A percentile compares a stretch with the other conserved stretches of the same genome.
Conservation (phyloP, 257 asterid species). For the Primulina huaijiensis region DNA sequence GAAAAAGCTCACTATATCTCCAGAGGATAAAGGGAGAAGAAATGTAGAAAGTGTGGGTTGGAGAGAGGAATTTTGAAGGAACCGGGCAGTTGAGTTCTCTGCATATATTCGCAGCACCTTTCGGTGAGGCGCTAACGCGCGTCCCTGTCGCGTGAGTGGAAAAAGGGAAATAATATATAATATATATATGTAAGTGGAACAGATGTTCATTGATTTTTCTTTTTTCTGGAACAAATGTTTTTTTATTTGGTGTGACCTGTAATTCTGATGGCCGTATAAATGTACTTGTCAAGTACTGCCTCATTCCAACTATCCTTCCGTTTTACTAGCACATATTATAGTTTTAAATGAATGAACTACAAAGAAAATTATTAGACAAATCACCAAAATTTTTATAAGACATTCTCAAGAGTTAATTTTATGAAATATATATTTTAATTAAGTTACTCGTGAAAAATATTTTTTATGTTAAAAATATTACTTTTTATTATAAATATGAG, state of each 20-base stretch:
- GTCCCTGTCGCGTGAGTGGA: not conserved
- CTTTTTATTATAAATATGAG: too few relatives aligned
- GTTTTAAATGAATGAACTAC: too few relatives aligned
- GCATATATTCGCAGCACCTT: not conserved
- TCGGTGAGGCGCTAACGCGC: not conserved
- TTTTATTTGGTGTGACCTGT: not conserved
- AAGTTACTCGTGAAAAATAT: too few relatives aligned
- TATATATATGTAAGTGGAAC: not conserved
- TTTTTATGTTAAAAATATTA: too few relatives aligned
- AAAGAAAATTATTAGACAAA: too few relatives aligned
- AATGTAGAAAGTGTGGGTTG: not conserved
- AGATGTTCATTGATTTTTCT: not conserved
- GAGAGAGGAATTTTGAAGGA: not conserved
- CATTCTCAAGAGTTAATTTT: too few relatives aligned
- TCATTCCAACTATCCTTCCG: too few relatives aligned
- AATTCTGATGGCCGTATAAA: not conserved
- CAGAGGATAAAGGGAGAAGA: not conserved
- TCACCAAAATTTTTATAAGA: too few relatives aligned
- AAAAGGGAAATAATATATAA: not conserved
- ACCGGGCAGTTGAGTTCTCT: not conserved
- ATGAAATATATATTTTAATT: too few relatives aligned
- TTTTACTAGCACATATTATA: too few relatives aligned
- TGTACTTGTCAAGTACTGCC: not conserved
- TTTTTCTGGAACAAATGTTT: not conserved
- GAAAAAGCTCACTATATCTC: not conserved